Conservation (phyloP, 164 flowering plant species). For the Chimonanthus salicifolius region DNA sequence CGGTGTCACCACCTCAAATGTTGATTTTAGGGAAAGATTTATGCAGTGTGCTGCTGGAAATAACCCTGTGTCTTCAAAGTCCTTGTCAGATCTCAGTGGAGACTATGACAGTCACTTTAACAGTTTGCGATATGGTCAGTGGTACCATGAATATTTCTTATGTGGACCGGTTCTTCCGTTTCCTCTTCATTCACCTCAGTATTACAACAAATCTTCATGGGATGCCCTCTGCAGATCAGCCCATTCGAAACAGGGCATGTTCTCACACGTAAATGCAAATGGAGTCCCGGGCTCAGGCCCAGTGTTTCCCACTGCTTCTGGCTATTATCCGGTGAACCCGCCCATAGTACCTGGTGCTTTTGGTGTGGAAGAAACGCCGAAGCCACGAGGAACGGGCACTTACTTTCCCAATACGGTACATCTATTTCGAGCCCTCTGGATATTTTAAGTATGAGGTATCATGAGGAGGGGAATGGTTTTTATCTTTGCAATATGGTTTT, state of each 20-base stretch:
- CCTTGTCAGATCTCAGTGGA: slow-evolving; percentile 48
- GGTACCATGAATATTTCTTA: slow-evolving; percentile 26
- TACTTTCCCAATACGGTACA: slow-evolving; percentile 76
- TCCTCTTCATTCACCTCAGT: slow-evolving; percentile 6
- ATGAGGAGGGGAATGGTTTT: not conserved
- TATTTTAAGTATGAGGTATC: not conserved
- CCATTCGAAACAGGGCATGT: slow-evolving; percentile 25
- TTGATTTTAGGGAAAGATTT: slow-evolving; percentile 14
- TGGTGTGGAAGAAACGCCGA: slow-evolving; percentile 48
- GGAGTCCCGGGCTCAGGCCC: slow-evolving; percentile 35
- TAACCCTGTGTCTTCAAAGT: slow-evolving; percentile 18
- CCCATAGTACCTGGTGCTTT: slow-evolving; percentile 33
- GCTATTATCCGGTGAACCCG: slow-evolving; percentile 6
- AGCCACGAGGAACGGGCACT: slow-evolving; percentile 76
- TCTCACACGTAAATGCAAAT: slow-evolving; percentile 29
- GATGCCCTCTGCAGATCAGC: slow-evolving; percentile 26
- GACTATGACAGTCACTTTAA: slow-evolving; percentile 43
- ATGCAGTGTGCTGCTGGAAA: slow-evolving; percentile 11
- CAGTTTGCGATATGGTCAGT: slow-evolving; percentile 32
- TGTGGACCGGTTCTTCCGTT: slow-evolving; percentile 15
- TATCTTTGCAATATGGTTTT: no score
- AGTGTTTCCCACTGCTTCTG: slow-evolving; percentile 24
- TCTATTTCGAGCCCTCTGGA: not conserved
- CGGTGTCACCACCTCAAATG: not conserved
- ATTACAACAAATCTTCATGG: slow-evolving; percentile 18